phyloP scores from a whole-genome alignment of 192 early-diverging fungal species.

The Gaertneriomyces sp. region DNA sequence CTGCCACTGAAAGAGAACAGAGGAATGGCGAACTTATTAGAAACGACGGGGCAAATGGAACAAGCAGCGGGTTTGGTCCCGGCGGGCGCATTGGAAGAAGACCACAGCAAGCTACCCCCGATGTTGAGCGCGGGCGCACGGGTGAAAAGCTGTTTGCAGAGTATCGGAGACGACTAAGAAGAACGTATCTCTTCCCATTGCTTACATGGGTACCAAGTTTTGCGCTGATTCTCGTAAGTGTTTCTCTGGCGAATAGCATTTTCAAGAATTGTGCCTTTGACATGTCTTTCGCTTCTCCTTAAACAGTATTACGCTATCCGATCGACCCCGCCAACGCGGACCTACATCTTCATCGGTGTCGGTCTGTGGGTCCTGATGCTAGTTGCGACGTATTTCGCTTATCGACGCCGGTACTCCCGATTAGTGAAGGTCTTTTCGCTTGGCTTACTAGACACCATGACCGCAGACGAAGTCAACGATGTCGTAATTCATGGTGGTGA shows the following conservation, averaged over 20 bases:
- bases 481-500: conserved; percentile 17
- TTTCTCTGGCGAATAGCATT: neutral
- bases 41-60: too few species aligned
- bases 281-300: neutral
- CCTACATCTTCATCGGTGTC: conserved; percentile 12
- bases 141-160: conserved; percentile 14
- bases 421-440: conserved; percentile 14
- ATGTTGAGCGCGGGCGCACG: too few species aligned
- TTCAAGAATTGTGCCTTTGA: neutral
- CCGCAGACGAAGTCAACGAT: conserved; percentile 23
- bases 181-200: conserved; percentile 12
- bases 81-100: too few species aligned
- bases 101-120: too few species aligned
- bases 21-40: too few species aligned
- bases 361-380: conserved; percentile 17
- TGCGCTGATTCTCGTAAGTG: conserved; percentile 18
- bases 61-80: too few species aligned
- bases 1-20: too few species aligned
- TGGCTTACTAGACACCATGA: conserved; percentile 4
- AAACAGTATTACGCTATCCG: conserved; percentile 11
- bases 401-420: conserved; percentile 2
- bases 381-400: conserved; percentile 11
- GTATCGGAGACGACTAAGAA: conserved; percentile 12
- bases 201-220: conserved; percentile 22
- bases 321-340: neutral